Conservation (phyloP, 345 rosid genomes). For the Salix dunnii region DNA sequence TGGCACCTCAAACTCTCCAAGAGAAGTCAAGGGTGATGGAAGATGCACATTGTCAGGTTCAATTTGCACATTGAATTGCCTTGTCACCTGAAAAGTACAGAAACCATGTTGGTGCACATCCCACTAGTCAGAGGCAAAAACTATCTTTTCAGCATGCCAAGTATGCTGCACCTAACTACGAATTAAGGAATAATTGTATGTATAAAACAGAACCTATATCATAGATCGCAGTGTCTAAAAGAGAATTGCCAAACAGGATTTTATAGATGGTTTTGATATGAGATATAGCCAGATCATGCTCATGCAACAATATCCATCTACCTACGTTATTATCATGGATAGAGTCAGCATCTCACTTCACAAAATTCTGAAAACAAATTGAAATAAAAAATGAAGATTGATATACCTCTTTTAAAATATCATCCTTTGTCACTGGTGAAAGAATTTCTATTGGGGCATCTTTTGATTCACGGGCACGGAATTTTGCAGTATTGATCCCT, state of each 20-base stretch:
- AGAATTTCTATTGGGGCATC: slow-evolving; percentile 70
- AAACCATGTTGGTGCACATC: background rate
- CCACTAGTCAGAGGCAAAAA: background rate
- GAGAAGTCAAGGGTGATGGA: slow-evolving; percentile 56
- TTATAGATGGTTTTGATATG: background rate
- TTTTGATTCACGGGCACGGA: slow-evolving; percentile 60
- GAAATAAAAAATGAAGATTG: background rate
- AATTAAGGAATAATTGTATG: too few relatives aligned
- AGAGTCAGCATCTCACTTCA: background rate
- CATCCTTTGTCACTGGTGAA: slow-evolving; percentile 67
- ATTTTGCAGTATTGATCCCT: slow-evolving; percentile 50
- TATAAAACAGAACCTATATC: too few relatives aligned
- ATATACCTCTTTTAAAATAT: slow-evolving; percentile 68
- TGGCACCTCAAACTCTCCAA: slow-evolving; percentile 73
- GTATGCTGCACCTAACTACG: too few relatives aligned
- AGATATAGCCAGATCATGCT: background rate
- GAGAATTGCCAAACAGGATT: background rate
- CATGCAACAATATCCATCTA: background rate
- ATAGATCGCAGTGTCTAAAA: background rate
- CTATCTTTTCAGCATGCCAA: too few relatives aligned
- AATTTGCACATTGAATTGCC: slow-evolving; percentile 71
- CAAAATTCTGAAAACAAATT: background rate
- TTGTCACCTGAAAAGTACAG: slow-evolving; percentile 53
- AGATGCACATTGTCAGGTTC: slow-evolving; percentile 70
- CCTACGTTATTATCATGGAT: background rate